Percentiles rank a stretch among this genome's conserved stretches.
phyloP scores from a whole-genome alignment of 2,329 filamentous ascomycete species.

The Paraconiothyrium brasiliense region DNA sequence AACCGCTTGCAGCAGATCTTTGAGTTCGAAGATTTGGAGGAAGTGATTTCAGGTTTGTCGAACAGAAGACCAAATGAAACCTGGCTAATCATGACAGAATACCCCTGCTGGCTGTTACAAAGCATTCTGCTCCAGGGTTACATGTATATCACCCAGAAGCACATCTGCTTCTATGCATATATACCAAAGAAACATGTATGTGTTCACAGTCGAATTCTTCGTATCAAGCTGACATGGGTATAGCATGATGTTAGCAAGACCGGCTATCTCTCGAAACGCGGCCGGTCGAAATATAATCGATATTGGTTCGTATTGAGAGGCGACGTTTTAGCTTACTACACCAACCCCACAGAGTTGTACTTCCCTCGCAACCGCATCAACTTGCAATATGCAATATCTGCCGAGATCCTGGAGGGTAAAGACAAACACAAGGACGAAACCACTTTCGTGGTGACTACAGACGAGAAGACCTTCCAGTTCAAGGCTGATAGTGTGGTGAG shows the following conservation, averaged over 20 bases:
- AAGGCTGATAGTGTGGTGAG: slow-evolving; percentile 86
- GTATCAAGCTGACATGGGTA: slow-evolving; percentile 28
- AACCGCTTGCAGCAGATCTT: slow-evolving; percentile 73
- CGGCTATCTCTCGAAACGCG: slow-evolving; percentile 87
- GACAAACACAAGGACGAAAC: slow-evolving; percentile 75
- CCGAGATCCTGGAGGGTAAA: slow-evolving; percentile 74
- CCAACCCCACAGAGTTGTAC: slow-evolving; percentile 83
- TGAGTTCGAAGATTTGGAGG: slow-evolving; percentile 79
- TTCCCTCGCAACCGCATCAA: slow-evolving; percentile 94
- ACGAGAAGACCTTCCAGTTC: slow-evolving; percentile 86
- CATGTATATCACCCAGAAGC: slow-evolving; percentile 91
- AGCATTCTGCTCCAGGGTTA: slow-evolving; percentile 93
- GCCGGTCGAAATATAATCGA: slow-evolving; percentile 86
- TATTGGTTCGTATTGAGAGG: slow-evolving; percentile 96
- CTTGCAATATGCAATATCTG: slow-evolving; percentile 88
- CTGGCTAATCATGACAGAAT: slow-evolving; percentile 66
- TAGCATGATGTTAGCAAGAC: slow-evolving; percentile 74
- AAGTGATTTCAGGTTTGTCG: slow-evolving; percentile 77
- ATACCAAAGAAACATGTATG: slow-evolving; percentile 89
- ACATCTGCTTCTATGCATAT: slow-evolving; percentile 97
- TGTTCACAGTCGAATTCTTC: slow-evolving; percentile 1
- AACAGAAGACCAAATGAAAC: not conserved
- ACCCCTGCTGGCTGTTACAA: slow-evolving; percentile 91
- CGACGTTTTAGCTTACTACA: slow-evolving; percentile 90
- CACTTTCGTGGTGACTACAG: slow-evolving; percentile 82